Evolutionary conservation across 148 eudicot species (phyloP), one percentile per base, ranked within the genome.

Genomic region (Arctostaphylos glauca): DNA sequence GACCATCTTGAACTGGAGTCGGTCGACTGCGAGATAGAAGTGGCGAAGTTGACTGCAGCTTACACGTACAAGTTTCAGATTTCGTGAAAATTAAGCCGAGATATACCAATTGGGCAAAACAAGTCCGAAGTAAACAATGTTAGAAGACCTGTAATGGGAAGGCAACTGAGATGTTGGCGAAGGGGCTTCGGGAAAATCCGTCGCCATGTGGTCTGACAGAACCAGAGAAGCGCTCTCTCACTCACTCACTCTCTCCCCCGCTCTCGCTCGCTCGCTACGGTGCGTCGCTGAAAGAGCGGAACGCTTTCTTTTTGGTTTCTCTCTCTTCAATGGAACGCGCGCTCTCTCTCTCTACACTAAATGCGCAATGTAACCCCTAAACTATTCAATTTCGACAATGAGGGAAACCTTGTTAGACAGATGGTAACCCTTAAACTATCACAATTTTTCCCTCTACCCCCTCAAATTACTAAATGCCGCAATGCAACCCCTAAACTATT

Each of bases 21-120:
- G 86, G 70, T 96, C 98, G 18, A 96, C 99, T 50, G 99, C 99
- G 31, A 96, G 97, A 88, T 96, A 96, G 87, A 93, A 94, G 81
- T 96, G 99, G 78, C 98, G 97, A 44, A 85, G 85, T 56, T 87
- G 91, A 76, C 93, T 92, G 93, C 89, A 83, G 74, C 62, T 48
- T n/a, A 60, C 25, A 64, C 18, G 6, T 19, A 23, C 18, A 52
- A 16, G 62, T 67, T 68, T 49, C 58, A 68, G 21, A 21, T 25
- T 80, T 12, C 66, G 41, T 13, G 41, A 18, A 49, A 46, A 16
- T 9, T 6, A 49, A 23, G 70, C 6, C 38, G n/a, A 56, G 19
- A 3, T 0, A 44, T 12, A 54, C 5, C 66, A 53, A 79, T 23
- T 38, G 4, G 5, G 25, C 44, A 81, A 74, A 71, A 64, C 73